Base-by-base conservation (phyloP, 768 basidiomycete genomes). In the Suillus cothurnatus region DNA sequence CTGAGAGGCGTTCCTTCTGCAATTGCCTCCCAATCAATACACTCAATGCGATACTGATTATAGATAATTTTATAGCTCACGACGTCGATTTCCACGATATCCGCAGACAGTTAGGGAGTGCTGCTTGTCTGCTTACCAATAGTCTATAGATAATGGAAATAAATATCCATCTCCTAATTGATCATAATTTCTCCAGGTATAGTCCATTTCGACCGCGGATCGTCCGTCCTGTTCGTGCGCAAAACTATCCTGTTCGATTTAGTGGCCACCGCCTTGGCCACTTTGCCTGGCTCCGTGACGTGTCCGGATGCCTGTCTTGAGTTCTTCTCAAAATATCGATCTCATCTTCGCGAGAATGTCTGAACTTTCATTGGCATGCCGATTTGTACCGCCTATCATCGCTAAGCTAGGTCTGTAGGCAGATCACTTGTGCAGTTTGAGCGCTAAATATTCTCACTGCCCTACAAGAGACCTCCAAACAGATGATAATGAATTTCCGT, bases 61-160 rank as follows among this genome's bases (percentile, higher is more conserved):
- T 70, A 61, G 38, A 64, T n/a, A 3, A 45, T 62, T 50, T 61
- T 63, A 45, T 76, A 99, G 97, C 97, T 17, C 97, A 99, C 73
- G 97, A 99, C 76, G 96, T 99, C 52, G 97, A 99, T 79, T 91
- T 93, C 75, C 92, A 97, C 67, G 97, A 99, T 76, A 84, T 98
- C 60, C 84, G 97, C 70, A 80, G 93, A 68, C 90, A 95, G 65
- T 81, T 98, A 8, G 94, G 92, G 11, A 92, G 93, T 71, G 91
- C 86, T 56, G 87, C 89, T 31, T 90, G 88, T 74, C 73, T 92
- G 34, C 70, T 89, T 56, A 81, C 79, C 50, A 72, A 75, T 64
- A 69, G 75, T 34, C 17, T 66, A 45, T 76, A 78, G 66, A 67
- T 61, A 67, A 60, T 52, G 31, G 43, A 17, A 23, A 65, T 50